These are phyloP conservation scores for Leptodermis oblonga DNA, from an alignment of 257 asterid genomes.

Conservation along the genomic window DNA sequence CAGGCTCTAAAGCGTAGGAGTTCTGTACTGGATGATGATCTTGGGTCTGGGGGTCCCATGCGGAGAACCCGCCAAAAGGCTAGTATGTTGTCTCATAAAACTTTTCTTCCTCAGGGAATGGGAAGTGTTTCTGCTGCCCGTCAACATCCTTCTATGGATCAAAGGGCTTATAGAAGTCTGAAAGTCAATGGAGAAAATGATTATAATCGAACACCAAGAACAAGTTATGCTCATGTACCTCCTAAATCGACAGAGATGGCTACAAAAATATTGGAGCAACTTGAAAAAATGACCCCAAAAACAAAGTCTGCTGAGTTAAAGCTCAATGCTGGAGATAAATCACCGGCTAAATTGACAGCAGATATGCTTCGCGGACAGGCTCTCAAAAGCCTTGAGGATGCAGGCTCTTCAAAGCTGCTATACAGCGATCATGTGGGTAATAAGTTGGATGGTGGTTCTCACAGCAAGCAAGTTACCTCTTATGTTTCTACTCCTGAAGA, in stretches of 20 bases:
- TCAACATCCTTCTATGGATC: constrained; percentile 22
- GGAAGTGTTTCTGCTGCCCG: constrained; percentile 39
- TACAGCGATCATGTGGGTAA: constrained; percentile 32
- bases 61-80: constrained; percentile 77
- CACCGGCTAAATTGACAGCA: constrained; percentile 43
- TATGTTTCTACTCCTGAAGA: constrained; percentile 28
- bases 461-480: constrained; percentile 25
- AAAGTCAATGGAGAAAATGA: constrained; percentile 38
- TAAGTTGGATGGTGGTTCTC: constrained; percentile 36
- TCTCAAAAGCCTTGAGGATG: constrained; percentile 53
- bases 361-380: constrained; percentile 56
- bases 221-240: constrained; percentile 54
- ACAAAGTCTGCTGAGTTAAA: constrained; percentile 61
- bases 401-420: constrained; percentile 47
- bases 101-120: constrained; percentile 29
- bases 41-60: constrained; percentile 68
- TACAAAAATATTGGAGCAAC: constrained; percentile 72
- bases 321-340: constrained; percentile 41
- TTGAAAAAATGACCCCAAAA: constrained; percentile 66
- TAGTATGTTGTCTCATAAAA: constrained; percentile 41
- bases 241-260: constrained; percentile 71
- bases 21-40: constrained; percentile 67
- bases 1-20: constrained; percentile 82
- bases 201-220: constrained; percentile 37
- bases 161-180: constrained; percentile 22